phyloP scores from a whole-genome alignment of 148 eudicot species.

The Camellia japonica region DNA sequence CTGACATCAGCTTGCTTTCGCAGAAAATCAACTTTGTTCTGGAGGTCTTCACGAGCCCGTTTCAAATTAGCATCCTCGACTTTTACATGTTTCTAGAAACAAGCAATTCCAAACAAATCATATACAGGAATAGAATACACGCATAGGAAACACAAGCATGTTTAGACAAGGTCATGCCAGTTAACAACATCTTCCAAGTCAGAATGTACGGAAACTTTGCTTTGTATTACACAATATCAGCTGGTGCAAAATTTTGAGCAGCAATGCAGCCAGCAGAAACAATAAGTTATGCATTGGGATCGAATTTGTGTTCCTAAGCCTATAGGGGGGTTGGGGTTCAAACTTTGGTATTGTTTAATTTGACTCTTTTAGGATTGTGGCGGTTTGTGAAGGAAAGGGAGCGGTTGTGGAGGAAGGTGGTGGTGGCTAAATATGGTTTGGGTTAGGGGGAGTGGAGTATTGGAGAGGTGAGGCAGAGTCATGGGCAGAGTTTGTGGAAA shows the following conservation, averaged over 20 bases:
- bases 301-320: no score
- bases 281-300: neutral
- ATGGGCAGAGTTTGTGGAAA: no score
- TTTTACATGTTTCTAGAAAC: conserved; percentile 56
- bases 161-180: neutral
- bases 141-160: neutral
- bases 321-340: no score
- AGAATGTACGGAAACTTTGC: neutral
- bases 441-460: no score
- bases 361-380: no score
- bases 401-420: no score
- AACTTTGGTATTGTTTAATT: no score
- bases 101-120: conserved; percentile 5
- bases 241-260: conserved; percentile 2
- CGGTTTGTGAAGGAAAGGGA: no score
- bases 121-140: neutral
- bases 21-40: conserved; percentile 73
- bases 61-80: conserved; percentile 68
- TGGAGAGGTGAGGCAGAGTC: no score
- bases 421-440: no score
- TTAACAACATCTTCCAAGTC: conserved; percentile 1
- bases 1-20: conserved; percentile 84
- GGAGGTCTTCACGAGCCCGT: conserved; percentile 80
- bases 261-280: neutral
- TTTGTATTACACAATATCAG: neutral